phyloP scores from a whole-genome alignment of 345 rosid species.

The Eucalyptus dawsonii region DNA sequence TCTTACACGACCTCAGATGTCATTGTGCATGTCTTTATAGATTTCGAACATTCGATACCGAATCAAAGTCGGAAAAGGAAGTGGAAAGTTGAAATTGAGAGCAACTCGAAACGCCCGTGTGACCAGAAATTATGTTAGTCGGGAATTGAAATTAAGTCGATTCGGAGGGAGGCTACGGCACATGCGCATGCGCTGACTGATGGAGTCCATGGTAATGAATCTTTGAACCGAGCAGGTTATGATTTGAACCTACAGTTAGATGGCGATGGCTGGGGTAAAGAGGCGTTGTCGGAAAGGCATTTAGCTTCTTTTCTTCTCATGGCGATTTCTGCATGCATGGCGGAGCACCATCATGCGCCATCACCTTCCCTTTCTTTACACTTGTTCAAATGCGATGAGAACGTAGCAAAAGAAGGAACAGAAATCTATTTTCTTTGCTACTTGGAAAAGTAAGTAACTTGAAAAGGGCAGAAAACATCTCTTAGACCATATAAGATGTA shows the following conservation, averaged over 20 bases:
- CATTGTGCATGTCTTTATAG: not conserved
- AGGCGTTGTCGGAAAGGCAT: not conserved
- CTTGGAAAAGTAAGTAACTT: not conserved
- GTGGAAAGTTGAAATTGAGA: not conserved
- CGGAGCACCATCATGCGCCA: not conserved
- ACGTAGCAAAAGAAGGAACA: not conserved
- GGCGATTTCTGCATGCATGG: not conserved
- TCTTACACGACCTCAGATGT: not conserved
- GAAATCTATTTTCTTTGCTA: not conserved
- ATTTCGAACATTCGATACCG: not conserved
- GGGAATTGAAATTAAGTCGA: not conserved
- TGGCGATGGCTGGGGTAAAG: not conserved
- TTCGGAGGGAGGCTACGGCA: not conserved
- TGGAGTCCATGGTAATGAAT: not conserved
- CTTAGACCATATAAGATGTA: not conserved
- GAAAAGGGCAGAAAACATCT: not conserved
- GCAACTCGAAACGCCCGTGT: not conserved
- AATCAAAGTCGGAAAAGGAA: not conserved
- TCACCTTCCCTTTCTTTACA: not conserved
- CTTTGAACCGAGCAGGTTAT: not conserved
- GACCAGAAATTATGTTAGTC: not conserved
- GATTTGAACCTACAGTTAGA: not conserved
- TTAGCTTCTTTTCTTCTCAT: not conserved
- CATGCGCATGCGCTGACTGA: not conserved
- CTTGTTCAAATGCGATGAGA: not conserved